Evolutionary conservation across 495 filamentous ascomycete species (phyloP), one percentile per base, ranked within the genome.

Genomic region (Penicillium goetzii): DNA sequence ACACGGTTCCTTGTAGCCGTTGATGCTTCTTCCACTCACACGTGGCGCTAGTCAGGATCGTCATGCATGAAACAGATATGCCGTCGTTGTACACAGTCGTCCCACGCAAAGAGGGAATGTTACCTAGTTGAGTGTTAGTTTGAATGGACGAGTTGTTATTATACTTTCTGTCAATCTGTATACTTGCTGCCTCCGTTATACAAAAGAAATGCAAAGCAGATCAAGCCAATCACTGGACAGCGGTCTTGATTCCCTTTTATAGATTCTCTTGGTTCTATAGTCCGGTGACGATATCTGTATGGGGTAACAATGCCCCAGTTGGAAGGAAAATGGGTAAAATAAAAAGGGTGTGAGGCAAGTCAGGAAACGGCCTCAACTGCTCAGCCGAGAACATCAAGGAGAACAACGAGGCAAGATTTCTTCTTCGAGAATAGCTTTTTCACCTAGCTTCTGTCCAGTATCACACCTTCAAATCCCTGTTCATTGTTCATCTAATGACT

Each of bases 31-130:
- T 65, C 65, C 59, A 72, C 61, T 65, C 69, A 72, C 77, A 78
- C 74, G 77, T 80, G 77, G 77, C 76, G 75, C 75, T 80, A 76
- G 72, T 75, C 71, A 66, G 73, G 74, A 76, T 80, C 74, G 71
- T 74, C 73, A 79, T 79, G 74, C 77, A 78, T 70, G 63, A 69
- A 60, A 63, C 57, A 58, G 63, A 47, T 50, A 64, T 52, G 55
- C 41, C 55, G 56, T 69, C 41, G 54, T 63, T 34, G 64, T 60
- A 63, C 52, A 57, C 36, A 21, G 40, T 28, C 56, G 40, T 32
- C 36, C 38, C 53, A 26, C 47, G 26, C 14, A 21, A 25, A 4
- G 23, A 9, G 28, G 38, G 19, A 25, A 56, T 33, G 28, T 58
- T 34, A 34, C 43, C 6, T 47, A 41, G 11, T 6, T 17, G 33